phyloP scores from a whole-genome alignment of 306 rosid genomes.

The Senna siamea region DNA sequence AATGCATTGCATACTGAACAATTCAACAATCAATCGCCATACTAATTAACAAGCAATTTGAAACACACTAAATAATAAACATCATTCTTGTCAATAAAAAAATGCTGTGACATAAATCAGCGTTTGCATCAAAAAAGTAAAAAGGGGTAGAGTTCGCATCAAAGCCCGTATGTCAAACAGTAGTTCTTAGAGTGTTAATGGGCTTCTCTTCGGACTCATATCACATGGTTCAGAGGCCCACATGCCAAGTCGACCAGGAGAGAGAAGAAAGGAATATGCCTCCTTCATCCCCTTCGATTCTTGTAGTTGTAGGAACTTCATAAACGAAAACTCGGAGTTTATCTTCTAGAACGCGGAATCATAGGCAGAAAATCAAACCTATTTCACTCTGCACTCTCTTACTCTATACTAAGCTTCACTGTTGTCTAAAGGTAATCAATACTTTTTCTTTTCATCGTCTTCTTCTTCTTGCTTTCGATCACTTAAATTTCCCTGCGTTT shows the following conservation, averaged over 20 bases:
- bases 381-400: slow-evolving; percentile 7
- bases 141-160: too few species aligned
- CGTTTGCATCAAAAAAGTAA: too few species aligned
- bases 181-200: too few species aligned
- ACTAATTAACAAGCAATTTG: too few species aligned
- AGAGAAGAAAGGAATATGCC: slow-evolving; percentile 41
- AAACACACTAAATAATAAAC: too few species aligned
- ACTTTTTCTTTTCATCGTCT: background rate
- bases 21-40: too few species aligned
- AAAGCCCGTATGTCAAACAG: too few species aligned
- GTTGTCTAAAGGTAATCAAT: slow-evolving; percentile 39
- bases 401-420: background rate
- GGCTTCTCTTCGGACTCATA: background rate
- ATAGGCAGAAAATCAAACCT: background rate
- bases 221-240: background rate
- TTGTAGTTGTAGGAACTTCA: background rate
- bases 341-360: slow-evolving; percentile 21
- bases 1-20: too few species aligned
- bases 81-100: too few species aligned
- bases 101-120: too few species aligned
- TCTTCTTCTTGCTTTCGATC: background rate
- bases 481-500: background rate
- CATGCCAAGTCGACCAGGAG: background rate
- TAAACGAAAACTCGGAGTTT: background rate
- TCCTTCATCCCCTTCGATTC: slow-evolving; percentile 13